A percentile compares a stretch with the other conserved stretches of the same genome.
Conservation (phyloP, 108 stramenopile species). For the Cyclotella choctawhatcheeana region DNA sequence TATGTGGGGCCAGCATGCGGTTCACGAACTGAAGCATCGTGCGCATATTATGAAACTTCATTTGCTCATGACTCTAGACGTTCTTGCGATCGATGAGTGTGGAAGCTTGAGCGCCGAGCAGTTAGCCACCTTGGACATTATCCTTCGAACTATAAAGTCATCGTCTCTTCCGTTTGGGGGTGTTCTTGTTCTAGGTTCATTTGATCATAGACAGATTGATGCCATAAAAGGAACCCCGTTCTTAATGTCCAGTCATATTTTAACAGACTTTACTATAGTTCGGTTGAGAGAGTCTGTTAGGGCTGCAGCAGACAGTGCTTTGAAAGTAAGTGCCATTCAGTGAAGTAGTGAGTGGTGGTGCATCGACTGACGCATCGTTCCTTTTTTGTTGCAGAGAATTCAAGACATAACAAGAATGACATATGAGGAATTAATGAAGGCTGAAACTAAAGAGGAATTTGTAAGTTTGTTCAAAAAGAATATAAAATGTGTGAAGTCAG, state of each 20-base stretch:
- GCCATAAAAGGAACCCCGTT: slow-evolving; percentile 25
- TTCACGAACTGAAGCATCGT: not conserved
- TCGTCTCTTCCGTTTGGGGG: slow-evolving; percentile 28
- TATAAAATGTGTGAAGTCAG: slow-evolving; percentile 17
- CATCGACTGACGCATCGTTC: not conserved
- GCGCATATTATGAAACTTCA: not conserved
- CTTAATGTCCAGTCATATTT: slow-evolving; percentile 8
- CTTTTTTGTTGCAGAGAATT: not conserved
- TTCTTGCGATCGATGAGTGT: slow-evolving; percentile 22
- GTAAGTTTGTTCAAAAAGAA: not conserved
- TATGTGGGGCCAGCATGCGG: not conserved
- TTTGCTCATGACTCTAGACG: slow-evolving; percentile 23
- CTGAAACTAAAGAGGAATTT: too few species aligned
- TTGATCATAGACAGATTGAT: slow-evolving; percentile 27
- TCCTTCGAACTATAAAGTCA: slow-evolving; percentile 5
- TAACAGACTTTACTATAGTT: slow-evolving; percentile 24
- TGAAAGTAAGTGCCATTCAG: slow-evolving; percentile 1
- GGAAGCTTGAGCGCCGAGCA: slow-evolving; percentile 25
- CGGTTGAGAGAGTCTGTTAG: slow-evolving; percentile 14
- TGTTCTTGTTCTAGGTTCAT: slow-evolving; percentile 25
- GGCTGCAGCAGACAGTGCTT: slow-evolving; percentile 8
- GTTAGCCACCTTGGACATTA: slow-evolving; percentile 17
- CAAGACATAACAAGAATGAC: slow-evolving; percentile 23
- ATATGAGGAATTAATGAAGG: too few species aligned
- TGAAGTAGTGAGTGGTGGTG: not conserved